Evolutionary conservation across 768 basidiomycete species (phyloP).

Genomic region (Psilocybe tampanensis): DNA sequence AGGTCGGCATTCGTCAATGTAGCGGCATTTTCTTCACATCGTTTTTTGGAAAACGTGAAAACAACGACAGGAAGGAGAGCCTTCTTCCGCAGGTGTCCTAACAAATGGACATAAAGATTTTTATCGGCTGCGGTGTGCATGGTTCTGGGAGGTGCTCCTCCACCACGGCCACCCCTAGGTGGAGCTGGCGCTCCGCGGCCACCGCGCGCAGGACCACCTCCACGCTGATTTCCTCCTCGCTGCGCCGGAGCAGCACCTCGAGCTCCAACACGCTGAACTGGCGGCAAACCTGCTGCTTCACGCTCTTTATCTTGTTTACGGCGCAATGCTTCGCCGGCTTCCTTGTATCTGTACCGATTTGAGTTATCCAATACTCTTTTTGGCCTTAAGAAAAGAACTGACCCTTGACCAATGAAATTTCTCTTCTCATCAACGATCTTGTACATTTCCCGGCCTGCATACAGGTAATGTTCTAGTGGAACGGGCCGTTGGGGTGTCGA

Average conservation of each 20-base stretch:
- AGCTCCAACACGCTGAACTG: slow-evolving; percentile 83
- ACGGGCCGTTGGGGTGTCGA: slow-evolving; percentile 96
- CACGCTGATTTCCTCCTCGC: slow-evolving; percentile 62
- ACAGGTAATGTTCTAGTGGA: slow-evolving; percentile 94
- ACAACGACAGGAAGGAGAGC: slow-evolving; percentile 90
- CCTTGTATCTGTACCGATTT: slow-evolving; percentile 67
- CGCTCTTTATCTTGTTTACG: slow-evolving; percentile 98
- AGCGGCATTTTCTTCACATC: slow-evolving; percentile 94
- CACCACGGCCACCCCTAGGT: slow-evolving; percentile 47
- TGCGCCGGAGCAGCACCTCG: slow-evolving; percentile 63
- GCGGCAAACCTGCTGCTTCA: slow-evolving; percentile 90
- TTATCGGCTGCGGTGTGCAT: slow-evolving; percentile 79
- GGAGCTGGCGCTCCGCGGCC: slow-evolving; percentile 39
- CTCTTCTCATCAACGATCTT: slow-evolving; percentile 90
- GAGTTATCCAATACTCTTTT: neutral
- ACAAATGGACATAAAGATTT: slow-evolving; percentile 91
- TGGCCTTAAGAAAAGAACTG: slow-evolving; percentile 33
- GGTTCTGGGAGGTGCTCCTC: slow-evolving; percentile 46
- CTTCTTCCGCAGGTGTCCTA: slow-evolving; percentile 85
- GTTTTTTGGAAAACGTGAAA: slow-evolving; percentile 96
- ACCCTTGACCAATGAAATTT: slow-evolving; percentile 76
- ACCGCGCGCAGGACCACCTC: slow-evolving; percentile 43
- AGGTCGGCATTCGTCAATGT: slow-evolving; percentile 89
- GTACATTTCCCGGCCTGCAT: slow-evolving; percentile 90
- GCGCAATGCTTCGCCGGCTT: slow-evolving; percentile 83